Evolutionary conservation across 441 rosid genomes (phyloP).

Genomic region (Pelargonium cotyledonis): DNA sequence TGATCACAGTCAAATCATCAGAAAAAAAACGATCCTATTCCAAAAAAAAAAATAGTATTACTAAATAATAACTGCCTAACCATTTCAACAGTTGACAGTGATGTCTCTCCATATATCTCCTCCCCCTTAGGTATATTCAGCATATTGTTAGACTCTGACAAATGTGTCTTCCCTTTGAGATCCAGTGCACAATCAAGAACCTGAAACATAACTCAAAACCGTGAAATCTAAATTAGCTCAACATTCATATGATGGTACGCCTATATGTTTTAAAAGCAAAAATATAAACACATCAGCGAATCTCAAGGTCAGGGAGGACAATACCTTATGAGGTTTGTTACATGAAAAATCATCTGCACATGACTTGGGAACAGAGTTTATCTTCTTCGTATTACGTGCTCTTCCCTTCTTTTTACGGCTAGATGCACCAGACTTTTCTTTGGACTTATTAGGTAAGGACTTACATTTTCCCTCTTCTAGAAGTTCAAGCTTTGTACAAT

Average conservation of each 20-base stretch:
- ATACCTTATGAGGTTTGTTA: conserved; percentile 45
- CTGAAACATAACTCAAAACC: conserved; percentile 35
- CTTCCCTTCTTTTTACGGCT: conserved; percentile 59
- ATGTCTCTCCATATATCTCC: conserved; percentile 31
- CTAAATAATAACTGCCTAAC: conserved; percentile 23
- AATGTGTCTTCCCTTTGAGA: conserved; percentile 28
- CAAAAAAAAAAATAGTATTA: conserved; percentile 14
- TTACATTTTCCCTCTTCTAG: conserved; percentile 50
- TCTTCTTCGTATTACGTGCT: conserved; percentile 40
- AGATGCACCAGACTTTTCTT: conserved; percentile 41
- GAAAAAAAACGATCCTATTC: conserved; percentile 24
- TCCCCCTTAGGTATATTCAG: conserved; percentile 26
- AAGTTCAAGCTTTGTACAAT: conserved; percentile 75
- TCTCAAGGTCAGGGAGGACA: conserved; percentile 7
- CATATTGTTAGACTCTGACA: conserved; percentile 36
- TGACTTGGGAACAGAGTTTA: conserved; percentile 28
- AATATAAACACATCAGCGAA: conserved; percentile 8
- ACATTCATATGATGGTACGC: conserved; percentile 3
- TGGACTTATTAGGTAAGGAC: conserved; percentile 43
- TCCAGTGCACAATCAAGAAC: conserved; percentile 31
- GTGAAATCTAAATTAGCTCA: conserved; percentile 13
- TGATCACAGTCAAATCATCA: conserved; percentile 43
- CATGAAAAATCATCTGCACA: conserved; percentile 25
- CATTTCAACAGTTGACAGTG: conserved; percentile 35
- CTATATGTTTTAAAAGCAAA: not conserved